These are phyloP conservation scores for Fraxinus greggii DNA, from an alignment of 305 asterid species.

Conservation along the genomic window DNA sequence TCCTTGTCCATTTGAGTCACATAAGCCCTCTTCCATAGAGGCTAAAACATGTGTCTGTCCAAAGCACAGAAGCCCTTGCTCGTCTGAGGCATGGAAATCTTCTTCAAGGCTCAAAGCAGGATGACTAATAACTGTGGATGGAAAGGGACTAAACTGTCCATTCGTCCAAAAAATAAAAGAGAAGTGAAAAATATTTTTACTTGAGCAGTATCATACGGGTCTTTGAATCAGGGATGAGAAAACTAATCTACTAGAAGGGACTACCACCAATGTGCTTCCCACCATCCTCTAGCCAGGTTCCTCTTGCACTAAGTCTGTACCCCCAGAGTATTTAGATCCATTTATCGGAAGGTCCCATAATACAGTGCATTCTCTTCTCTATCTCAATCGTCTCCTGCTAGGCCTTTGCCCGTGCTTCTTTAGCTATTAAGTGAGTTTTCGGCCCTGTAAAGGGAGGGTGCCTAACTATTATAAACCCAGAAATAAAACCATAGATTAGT, in stretches of 20 bases:
- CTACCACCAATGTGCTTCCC: not conserved
- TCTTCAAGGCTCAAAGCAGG: not conserved
- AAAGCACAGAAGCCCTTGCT: not conserved
- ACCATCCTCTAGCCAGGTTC: not conserved
- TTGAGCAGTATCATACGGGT: not conserved
- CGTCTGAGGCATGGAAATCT: not conserved
- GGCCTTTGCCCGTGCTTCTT: not conserved
- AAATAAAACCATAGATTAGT: not conserved
- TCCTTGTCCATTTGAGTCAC: not conserved
- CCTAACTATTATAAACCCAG: not conserved
- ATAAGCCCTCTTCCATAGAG: not conserved
- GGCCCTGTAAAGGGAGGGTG: not conserved
- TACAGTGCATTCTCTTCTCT: not conserved
- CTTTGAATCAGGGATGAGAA: not conserved
- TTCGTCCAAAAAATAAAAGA: not conserved
- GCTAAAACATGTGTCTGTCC: not conserved
- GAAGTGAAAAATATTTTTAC: not conserved
- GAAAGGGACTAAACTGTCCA: not conserved
- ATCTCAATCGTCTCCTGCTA: not conserved
- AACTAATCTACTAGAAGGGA: not conserved
- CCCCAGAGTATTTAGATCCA: not conserved
- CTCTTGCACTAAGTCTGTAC: not conserved
- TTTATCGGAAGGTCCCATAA: not conserved
- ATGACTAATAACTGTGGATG: not conserved
- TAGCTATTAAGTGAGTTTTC: not conserved